Conservation (phyloP, 768 basidiomycete species). For the Tylopilus intermedius region DNA sequence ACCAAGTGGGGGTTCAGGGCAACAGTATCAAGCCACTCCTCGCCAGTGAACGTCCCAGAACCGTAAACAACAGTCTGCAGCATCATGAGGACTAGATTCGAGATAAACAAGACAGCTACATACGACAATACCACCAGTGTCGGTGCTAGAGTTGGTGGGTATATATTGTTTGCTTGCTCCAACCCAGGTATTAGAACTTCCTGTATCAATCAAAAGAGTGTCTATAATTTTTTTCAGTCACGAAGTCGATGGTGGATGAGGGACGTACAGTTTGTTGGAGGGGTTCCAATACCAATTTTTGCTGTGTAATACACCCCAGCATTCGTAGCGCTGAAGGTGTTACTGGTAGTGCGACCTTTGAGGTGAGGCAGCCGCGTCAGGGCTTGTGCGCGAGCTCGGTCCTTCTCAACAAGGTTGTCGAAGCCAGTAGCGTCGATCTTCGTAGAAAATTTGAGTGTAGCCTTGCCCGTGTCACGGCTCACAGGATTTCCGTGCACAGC, state of each 20-base stretch:
- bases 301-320: slow-evolving; percentile 26
- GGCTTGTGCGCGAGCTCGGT: slow-evolving; percentile 18
- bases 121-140: slow-evolving; percentile 23
- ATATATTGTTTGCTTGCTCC: slow-evolving; percentile 22
- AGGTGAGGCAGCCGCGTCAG: background rate
- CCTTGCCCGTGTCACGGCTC: slow-evolving; percentile 6
- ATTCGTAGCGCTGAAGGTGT: slow-evolving; percentile 17
- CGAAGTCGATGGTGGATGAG: too few relatives aligned
- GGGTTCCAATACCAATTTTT: slow-evolving; percentile 27
- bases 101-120: background rate
- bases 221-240: slow-evolving; percentile 10
- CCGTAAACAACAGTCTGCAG: background rate
- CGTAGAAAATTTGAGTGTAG: slow-evolving; percentile 11
- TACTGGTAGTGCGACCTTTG: too few relatives aligned
- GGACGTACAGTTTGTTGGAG: slow-evolving; percentile 25
- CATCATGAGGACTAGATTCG: background rate
- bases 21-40: slow-evolving; percentile 16
- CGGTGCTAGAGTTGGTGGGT: slow-evolving; percentile 13
- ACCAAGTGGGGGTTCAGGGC: slow-evolving; percentile 3
- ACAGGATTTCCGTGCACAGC: background rate
- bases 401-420: slow-evolving; percentile 15
- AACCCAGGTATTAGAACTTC: slow-evolving; percentile 32
- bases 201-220: slow-evolving; percentile 29
- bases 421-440: slow-evolving; percentile 8
- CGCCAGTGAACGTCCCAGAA: slow-evolving; percentile 3